phyloP scores from a whole-genome alignment of 78 protist genomes.

The Diacronema lutheri region DNA sequence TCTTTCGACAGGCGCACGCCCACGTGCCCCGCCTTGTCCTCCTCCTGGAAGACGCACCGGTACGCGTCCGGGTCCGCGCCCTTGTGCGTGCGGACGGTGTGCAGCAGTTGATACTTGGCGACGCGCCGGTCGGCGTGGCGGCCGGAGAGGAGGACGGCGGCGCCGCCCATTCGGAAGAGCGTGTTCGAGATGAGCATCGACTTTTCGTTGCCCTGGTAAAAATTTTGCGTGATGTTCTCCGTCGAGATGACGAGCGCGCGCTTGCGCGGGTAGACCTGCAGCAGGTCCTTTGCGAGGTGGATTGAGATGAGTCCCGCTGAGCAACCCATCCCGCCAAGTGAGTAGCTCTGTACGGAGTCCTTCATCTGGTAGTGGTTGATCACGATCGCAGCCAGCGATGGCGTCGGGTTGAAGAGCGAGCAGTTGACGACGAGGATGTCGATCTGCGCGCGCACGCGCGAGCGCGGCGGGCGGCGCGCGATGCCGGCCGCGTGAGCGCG shows the following conservation, averaged over 20 bases:
- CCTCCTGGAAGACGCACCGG: constrained; percentile 64
- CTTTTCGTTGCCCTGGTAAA: constrained; percentile 72
- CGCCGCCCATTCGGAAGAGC: constrained; percentile 87
- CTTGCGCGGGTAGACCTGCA: constrained; percentile 39
- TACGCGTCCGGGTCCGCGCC: constrained; percentile 65
- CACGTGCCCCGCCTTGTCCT: constrained; percentile 57
- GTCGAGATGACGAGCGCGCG: constrained; percentile 70
- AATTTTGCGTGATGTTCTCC: constrained; percentile 86
- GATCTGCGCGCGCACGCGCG: background rate
- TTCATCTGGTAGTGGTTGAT: constrained; percentile 65
- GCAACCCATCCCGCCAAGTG: constrained; percentile 77
- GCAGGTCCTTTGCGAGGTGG: constrained; percentile 75
- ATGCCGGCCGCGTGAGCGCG: background rate
- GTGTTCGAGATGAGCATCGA: constrained; percentile 74
- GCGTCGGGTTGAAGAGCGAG: constrained; percentile 80
- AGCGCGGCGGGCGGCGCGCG: background rate
- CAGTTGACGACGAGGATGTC: constrained; percentile 76
- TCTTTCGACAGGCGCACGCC: constrained; percentile 76
- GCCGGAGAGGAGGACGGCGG: constrained; percentile 82
- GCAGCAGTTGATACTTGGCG: constrained; percentile 51
- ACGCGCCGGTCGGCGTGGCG: constrained; percentile 47
- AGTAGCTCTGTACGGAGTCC: constrained; percentile 53
- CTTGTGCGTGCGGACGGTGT: constrained; percentile 43
- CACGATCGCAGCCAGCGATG: constrained; percentile 77
- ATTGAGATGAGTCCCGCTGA: constrained; percentile 60